Base-by-base conservation (phyloP, 2,329 filamentous ascomycete species). In the Aspergillus pseudotamarii region DNA sequence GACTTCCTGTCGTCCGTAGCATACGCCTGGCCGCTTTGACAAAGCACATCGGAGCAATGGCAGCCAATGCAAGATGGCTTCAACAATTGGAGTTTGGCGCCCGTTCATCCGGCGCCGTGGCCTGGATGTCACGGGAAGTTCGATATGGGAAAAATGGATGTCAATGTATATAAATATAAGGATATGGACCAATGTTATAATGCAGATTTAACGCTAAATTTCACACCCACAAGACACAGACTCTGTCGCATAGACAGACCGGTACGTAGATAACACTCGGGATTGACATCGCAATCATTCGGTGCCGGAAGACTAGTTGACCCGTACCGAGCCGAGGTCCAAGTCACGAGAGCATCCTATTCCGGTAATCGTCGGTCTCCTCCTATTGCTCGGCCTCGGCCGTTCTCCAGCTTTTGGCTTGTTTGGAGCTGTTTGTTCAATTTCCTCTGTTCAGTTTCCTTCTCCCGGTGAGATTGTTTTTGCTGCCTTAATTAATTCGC, bases 311-410 rank as follows among this genome's bases (percentile, higher is more conserved):
- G n/a, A 1, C 11, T 11, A 14, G 26, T 66, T 70, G 41, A 63
- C 64, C 64, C 66, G 61, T 2, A 8, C 69, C 67, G 72, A 73
- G 70, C 72, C 72, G 71, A 72, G 72, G 72, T 70, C 48, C 65
- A 65, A 43, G 53, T 41, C 26, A 59, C 38, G 61, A 21, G 48
- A 28, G 9, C 19, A 12, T 51, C 48, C 46, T 32, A 32, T 51
- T 32, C 21, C 36, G 26, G 57, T 36, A 38, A 30, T 63, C 26
- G 54, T 58, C 54, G 50, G 50, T 57, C 57, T 32, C 26, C 50
- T 43, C 26, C 51, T 41, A 41, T 54, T 53, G 32, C 32, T 57
- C 56, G 60, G 58, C 53, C 56, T 58, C 58, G 43, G 65, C 57
- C 50, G 28, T 38, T 56, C 57, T 58, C 54, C 41, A 58, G 30